Evolutionary conservation across 495 filamentous ascomycete species (phyloP).

Genomic region (Mycothermus thermophilus): DNA sequence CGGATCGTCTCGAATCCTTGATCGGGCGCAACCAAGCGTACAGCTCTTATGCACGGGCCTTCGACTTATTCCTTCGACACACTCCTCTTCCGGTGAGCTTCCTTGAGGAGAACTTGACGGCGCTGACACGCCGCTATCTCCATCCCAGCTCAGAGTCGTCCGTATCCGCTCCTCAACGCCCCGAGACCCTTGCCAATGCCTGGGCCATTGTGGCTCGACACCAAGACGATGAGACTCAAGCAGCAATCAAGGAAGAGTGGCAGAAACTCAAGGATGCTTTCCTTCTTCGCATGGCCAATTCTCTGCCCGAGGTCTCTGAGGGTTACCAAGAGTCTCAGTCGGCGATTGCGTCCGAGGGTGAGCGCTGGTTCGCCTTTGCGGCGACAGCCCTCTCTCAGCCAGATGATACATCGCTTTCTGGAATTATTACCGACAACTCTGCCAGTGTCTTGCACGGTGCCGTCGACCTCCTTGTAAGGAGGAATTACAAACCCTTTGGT

Average conservation of each 20-base stretch:
- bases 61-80: constrained; percentile 35
- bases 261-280: constrained; percentile 38
- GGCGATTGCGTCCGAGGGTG: constrained; percentile 42
- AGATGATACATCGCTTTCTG: constrained; percentile 1
- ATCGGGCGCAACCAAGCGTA: constrained; percentile 53
- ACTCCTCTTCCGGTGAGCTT: constrained; percentile 15
- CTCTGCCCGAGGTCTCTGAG: constrained; percentile 64
- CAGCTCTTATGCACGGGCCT: constrained; percentile 52
- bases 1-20: constrained; percentile 56
- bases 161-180: constrained; percentile 20
- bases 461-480: constrained; percentile 23
- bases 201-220: constrained; percentile 16
- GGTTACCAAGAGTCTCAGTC: constrained; percentile 59
- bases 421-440: constrained; percentile 7
- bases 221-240: constrained; percentile 8
- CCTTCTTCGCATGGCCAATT: constrained; percentile 48
- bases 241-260: constrained; percentile 31
- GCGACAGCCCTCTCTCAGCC: constrained; percentile 21
- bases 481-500: constrained; percentile 75
- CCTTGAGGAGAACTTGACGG: constrained; percentile 31
- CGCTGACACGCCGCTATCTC: constrained; percentile 27
- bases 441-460: constrained; percentile 20
- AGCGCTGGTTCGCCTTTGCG: constrained; percentile 49
- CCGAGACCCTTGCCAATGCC: constrained; percentile 18
- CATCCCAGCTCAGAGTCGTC: constrained; percentile 22